Base-by-base conservation (phyloP, 768 basidiomycete species). In the Mycena pura region DNA sequence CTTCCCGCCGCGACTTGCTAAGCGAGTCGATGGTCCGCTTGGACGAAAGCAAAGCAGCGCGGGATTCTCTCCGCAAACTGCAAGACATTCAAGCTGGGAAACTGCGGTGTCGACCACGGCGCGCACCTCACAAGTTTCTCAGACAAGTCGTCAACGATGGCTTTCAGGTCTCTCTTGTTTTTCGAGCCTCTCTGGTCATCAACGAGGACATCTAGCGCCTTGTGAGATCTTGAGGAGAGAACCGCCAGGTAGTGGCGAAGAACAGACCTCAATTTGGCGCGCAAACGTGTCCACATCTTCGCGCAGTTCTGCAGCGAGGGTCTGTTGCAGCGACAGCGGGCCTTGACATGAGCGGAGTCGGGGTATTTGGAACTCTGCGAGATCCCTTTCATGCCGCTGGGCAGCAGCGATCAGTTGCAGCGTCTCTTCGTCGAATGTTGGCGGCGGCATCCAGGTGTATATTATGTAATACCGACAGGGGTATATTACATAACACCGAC, bases 391-490 rank as follows among this genome's bases (percentile, higher is more conserved):
- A 10, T 85, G 80, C 22, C 92, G 79, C 43, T 82, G 78, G 5
- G 86, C 72, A 3, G 78, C 78, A 5, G 77, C 80, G 10, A 93
- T 81, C 5, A 87, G 74, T 13, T 79, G 69, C 2, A 70, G 68
- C 2, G 83, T 80, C 53, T 86, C 84, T 11, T 82, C 77, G 54
- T 86, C 81, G 44, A 90, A 76, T 6, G 76, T 79, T 19, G 90
- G 71, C 40, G 90, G 89, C 22, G 90, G 78, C 90, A 93, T 92
- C n/a, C n/a, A n/a, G n/a, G n/a, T n/a, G n/a, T n/a, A n/a, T n/a
- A n/a, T n/a, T n/a, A n/a, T n/a, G n/a, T n/a, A n/a, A n/a, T n/a
- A n/a, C n/a, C n/a, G n/a, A n/a, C n/a, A n/a, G n/a, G n/a, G n/a
- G n/a, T n/a, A n/a, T n/a, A n/a, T n/a, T n/a, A n/a, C n/a, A n/a